These are phyloP conservation scores for Fusarium ramigenum DNA, from an alignment of 2,329 filamentous ascomycete genomes.

Conservation along the genomic window DNA sequence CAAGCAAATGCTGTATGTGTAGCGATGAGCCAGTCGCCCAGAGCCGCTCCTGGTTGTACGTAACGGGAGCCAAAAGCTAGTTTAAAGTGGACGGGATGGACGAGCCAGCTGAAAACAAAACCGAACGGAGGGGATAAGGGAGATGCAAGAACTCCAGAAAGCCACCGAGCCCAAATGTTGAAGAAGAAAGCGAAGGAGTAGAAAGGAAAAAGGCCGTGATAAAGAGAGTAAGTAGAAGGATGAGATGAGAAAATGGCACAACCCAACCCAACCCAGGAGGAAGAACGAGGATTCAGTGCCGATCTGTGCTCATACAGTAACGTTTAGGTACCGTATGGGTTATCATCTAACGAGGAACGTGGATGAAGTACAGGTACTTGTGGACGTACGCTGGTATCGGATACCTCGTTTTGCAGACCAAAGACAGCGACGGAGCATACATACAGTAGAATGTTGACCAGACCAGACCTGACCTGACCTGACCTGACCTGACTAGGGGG, in stretches of 20 bases:
- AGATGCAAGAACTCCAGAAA: constrained; percentile 30
- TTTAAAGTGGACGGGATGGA: constrained; percentile 19
- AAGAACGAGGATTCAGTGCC: constrained; percentile 31
- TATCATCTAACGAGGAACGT: constrained; percentile 9
- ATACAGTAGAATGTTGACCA: background rate
- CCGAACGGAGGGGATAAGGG: background rate
- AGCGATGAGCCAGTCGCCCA: constrained; percentile 40
- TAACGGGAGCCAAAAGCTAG: constrained; percentile 36
- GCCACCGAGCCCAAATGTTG: constrained; percentile 24
- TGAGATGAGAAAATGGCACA: constrained; percentile 16
- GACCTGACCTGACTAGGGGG: constrained; percentile 4
- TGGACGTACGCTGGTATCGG: constrained; percentile 1
- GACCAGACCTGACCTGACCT: background rate
- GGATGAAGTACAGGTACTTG: constrained; percentile 24
- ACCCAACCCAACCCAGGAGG: constrained; percentile 7
- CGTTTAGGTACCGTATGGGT: constrained; percentile 5
- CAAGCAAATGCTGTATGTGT: background rate
- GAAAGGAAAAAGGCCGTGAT: constrained; percentile 7
- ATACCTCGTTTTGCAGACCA: constrained; percentile 18
- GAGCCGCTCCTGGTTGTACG: constrained; percentile 22
- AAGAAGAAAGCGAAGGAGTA: constrained; percentile 9
- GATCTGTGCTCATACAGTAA: constrained; percentile 22
- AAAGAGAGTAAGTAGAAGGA: constrained; percentile 7
- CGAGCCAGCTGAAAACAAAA: constrained; percentile 13
- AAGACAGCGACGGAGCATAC: constrained; percentile 4